A percentile compares a stretch with the other conserved stretches of the same genome.
phyloP scores from a whole-genome alignment of 2,329 filamentous ascomycete genomes.

The Helotiales sp. region DNA sequence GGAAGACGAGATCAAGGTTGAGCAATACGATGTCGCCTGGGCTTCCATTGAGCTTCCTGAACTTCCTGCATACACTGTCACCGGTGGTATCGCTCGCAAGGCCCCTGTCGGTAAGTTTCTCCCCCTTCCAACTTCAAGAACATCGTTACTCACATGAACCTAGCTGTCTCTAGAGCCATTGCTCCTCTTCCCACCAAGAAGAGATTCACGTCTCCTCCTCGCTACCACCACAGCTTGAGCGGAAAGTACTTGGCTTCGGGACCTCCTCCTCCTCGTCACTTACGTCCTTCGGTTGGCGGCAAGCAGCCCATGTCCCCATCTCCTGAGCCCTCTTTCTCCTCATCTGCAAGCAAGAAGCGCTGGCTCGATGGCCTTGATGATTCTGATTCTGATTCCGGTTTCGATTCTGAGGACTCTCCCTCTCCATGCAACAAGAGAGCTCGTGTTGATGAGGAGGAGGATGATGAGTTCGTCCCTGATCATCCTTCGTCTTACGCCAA shows the following conservation, averaged over 20 bases:
- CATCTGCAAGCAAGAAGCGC: background rate
- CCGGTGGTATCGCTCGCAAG: background rate
- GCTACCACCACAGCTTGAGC: background rate
- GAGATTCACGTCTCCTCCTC: background rate
- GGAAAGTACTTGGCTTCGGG: slow-evolving; percentile 2
- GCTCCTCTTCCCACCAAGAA: background rate
- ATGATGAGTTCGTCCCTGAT: background rate
- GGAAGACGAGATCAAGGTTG: background rate
- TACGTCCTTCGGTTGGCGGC: background rate
- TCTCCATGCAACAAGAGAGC: background rate
- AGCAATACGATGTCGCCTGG: background rate
- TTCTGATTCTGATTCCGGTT: background rate
- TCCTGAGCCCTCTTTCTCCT: background rate
- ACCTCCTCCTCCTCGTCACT: background rate
- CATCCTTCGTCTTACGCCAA: background rate
- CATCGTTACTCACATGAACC: background rate
- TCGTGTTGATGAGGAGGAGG: background rate
- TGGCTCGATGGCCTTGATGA: background rate
- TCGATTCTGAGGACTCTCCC: background rate
- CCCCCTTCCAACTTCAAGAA: background rate
- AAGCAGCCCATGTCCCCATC: background rate
- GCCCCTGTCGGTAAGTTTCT: background rate
- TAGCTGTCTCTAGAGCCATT: background rate
- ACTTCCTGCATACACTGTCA: background rate
- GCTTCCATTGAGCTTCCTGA: no score